Base-by-base conservation (phyloP, 1,284 basidiomycete genomes). In the Xanthoconium separans region DNA sequence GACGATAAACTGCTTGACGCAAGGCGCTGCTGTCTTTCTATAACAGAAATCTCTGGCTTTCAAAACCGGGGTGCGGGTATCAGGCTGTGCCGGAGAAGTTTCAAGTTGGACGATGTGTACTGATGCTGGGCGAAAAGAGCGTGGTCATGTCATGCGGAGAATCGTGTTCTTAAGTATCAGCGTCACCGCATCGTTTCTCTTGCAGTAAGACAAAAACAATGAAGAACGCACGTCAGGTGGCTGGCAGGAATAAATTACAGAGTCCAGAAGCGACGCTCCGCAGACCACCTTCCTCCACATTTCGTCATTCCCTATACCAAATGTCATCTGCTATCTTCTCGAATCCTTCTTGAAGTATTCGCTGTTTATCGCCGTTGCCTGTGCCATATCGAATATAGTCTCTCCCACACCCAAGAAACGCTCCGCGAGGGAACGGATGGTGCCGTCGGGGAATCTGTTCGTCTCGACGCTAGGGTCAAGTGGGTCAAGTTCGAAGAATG, bases 391-490 rank as follows among this genome's bases (percentile, higher is more conserved):
- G 73, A 96, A 98, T 36, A 96, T 73, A 13, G 87, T 87, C 73
- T 98, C 95, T 55, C 95, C 95, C 24, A 94, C 77, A 29, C 86
- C 84, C 51, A 98, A 79, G 68, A 94, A 96, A 56, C 82, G 84
- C 62, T 96, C 89, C 8, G 91, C 84, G 20, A 92, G 71, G 12
- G 83, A 82, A 54, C 89, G 86, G 24, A 87, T 61, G 4, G 89
- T 94, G 3, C 87, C 80, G 62, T 97, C 91, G 44, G 85, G 72
- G 58, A 95, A 89, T 22, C 74, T 64, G 45, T 78, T 76, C 15
- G 89, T 84, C 63, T 91, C 79, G 24, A 87, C 80, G 33, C 93
- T 95, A 58, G 54, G 45, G 34, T 47, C 50, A 22, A 47, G 27
- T 50, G 13, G 44, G n/a, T 59, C 53, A 52, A 47, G n/a, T 33